Evolutionary conservation across 805 yeast genomes (phyloP), one percentile per base, ranked within the genome.

Genomic region (Cyberlindnera mississippiensis): DNA sequence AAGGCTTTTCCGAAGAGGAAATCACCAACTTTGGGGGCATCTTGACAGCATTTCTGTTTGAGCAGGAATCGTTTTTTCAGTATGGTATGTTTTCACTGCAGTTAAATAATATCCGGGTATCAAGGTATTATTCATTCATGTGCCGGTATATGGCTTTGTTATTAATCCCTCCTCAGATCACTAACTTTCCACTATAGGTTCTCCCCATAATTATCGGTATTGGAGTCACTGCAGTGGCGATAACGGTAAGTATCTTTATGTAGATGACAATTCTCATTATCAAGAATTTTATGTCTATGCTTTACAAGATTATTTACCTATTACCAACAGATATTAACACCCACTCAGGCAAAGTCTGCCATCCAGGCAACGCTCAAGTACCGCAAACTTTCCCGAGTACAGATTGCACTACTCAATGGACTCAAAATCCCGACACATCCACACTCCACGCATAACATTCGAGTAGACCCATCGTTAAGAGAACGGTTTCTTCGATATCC

Each of bases 171-270:
- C n/a, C 29, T 8, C 12, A n/a, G 14, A 27, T 27, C 29, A 27
- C 40, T 37, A 37, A 37, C 24, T 20, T 20, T 20, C 24, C 6
- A 20, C 24, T 20, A n/a, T n/a, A 58, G 72, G 67, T 76, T 18
- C 61, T 76, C 24, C 82, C 83, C 16, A 65, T 78, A 12, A 57
- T 78, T 15, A 44, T 76, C 13, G 83, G 82, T 6, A 37, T 75
- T n/a, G 82, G 82, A 0, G 73, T 72, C 3, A 73, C 84, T 0
- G 47, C 70, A 0, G 67, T 63, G 1, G 83, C 82, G 1, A 40
- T 78, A n/a, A 66, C 78, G 0, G 66, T 59, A 59, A 62, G 60
- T 68, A 20, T 20, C 9, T 6, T 20, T 20, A 20, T 20, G 9
- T 9, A 20, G 24, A 20, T 20, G 24, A n/a, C n/a, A n/a, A n/a